Conservation (phyloP, 1,284 basidiomycete species). For the Albatrellus sp. region DNA sequence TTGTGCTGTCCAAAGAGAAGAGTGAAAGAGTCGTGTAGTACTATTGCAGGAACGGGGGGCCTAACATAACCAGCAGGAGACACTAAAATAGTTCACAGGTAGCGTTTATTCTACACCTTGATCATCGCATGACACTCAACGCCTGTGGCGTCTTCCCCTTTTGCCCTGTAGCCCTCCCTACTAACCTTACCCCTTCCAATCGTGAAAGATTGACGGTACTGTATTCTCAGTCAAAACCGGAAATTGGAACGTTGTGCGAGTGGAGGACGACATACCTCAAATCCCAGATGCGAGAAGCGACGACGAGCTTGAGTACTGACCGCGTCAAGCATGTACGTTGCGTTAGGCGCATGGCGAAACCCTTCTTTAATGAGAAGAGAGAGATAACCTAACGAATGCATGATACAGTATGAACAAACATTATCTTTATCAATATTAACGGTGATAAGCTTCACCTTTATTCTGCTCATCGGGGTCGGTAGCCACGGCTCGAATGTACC, state of each 20-base stretch:
- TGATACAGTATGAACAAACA: neutral
- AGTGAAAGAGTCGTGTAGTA: too few species aligned
- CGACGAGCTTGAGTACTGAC: neutral
- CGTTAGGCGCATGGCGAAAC: neutral
- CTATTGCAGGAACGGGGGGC: too few species aligned
- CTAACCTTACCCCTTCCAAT: neutral
- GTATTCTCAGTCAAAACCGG: neutral
- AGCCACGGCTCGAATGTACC: neutral
- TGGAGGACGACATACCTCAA: neutral
- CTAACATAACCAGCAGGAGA: too few species aligned
- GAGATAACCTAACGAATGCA: neutral
- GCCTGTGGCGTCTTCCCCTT: neutral
- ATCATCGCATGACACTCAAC: neutral
- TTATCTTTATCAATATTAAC: neutral
- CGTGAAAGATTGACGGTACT: neutral
- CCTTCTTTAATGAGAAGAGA: conserved; percentile 1
- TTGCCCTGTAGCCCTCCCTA: neutral
- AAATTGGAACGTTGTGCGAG: neutral
- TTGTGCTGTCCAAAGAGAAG: too few species aligned
- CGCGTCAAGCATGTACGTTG: neutral
- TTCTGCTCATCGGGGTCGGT: conserved; percentile 1
- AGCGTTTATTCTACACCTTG: neutral
- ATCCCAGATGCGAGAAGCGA: conserved; percentile 1
- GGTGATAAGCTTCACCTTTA: neutral
- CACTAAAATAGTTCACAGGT: too few species aligned